phyloP scores from a whole-genome alignment of 2,329 filamentous ascomycete genomes.

The Alternaria panax region DNA sequence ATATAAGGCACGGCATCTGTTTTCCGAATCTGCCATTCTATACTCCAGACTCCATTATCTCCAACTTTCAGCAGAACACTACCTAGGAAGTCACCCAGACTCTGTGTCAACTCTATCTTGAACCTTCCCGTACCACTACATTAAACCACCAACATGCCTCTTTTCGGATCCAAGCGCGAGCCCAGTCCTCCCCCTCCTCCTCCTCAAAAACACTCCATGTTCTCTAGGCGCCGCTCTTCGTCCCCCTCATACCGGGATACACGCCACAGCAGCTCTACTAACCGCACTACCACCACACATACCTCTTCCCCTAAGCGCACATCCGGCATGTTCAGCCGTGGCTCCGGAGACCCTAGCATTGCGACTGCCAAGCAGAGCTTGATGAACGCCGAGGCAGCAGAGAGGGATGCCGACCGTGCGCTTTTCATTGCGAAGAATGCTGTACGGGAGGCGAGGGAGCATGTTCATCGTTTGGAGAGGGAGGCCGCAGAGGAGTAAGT shows the following conservation, averaged over 20 bases:
- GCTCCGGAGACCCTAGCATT: constrained; percentile 68
- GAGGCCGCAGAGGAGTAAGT: constrained; percentile 60
- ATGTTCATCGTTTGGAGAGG: constrained; percentile 68
- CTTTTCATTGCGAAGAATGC: constrained; percentile 64
- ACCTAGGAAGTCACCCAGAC: background rate
- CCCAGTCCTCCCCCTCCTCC: constrained; percentile 33
- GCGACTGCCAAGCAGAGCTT: constrained; percentile 68
- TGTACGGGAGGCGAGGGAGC: constrained; percentile 68
- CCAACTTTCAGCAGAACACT: background rate
- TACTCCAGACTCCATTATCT: background rate
- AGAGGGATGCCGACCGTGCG: constrained; percentile 70
- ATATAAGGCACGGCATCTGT: constrained; percentile 7
- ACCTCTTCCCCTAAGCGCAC: constrained; percentile 38
- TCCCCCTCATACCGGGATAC: constrained; percentile 25
- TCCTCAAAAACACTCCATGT: constrained; percentile 42
- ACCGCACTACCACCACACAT: constrained; percentile 23
- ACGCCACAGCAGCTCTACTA: constrained; percentile 29
- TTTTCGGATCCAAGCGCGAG: constrained; percentile 43
- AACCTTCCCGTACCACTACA: background rate
- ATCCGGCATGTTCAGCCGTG: constrained; percentile 53
- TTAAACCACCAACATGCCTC: constrained; percentile 37
- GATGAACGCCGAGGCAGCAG: constrained; percentile 67
- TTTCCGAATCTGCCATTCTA: background rate
- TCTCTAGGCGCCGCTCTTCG: constrained; percentile 48
- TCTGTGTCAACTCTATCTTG: background rate